A percentile compares a stretch with the other conserved stretches of the same genome.
Evolutionary conservation across 2,329 filamentous ascomycete species (phyloP).

Genomic region (Fonsecaea pedrosoi): DNA sequence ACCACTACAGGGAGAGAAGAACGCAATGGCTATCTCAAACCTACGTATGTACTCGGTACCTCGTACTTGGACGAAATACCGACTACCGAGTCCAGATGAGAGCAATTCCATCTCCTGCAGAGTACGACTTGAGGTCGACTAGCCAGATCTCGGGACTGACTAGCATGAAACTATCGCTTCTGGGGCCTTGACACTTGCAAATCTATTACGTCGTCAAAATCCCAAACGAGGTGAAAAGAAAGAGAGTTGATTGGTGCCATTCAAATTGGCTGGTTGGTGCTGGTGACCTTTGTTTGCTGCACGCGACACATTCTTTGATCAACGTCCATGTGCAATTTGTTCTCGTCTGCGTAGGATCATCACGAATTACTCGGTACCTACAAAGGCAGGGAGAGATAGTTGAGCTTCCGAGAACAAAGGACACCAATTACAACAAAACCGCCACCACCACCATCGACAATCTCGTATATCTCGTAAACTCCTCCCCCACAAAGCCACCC

Average conservation of each 20-base stretch:
- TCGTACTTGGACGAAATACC: neutral
- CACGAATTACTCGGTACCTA: neutral
- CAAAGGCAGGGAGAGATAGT: neutral
- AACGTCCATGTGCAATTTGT: neutral
- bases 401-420: neutral
- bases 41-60: neutral
- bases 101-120: neutral
- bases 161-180: neutral
- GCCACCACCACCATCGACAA: too few relatives aligned
- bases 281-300: neutral
- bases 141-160: neutral
- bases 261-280: neutral
- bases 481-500: neutral
- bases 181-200: neutral
- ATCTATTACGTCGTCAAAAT: slow-evolving; percentile 1
- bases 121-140: neutral
- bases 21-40: too few relatives aligned
- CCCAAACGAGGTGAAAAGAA: neutral
- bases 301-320: neutral
- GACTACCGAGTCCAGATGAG: neutral
- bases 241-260: neutral
- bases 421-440: neutral
- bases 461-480: neutral
- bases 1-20: neutral
- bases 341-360: neutral